Evolutionary conservation across 768 basidiomycete species (phyloP).

Genomic region (Serendipita vermifera): DNA sequence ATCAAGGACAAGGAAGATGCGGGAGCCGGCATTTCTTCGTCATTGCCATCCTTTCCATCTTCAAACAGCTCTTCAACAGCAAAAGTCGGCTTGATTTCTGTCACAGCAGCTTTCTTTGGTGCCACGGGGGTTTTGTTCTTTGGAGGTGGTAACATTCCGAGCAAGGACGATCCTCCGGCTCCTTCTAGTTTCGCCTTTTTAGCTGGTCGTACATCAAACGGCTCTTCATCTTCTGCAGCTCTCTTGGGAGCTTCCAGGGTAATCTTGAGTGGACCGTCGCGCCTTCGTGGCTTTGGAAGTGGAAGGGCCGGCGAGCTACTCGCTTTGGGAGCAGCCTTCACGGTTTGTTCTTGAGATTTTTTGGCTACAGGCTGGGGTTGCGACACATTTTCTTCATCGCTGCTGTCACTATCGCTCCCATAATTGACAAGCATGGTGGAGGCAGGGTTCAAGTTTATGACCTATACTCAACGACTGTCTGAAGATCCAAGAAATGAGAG

Average conservation of each 20-base stretch:
- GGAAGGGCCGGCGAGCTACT: constrained; percentile 10
- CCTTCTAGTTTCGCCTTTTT: constrained; percentile 14
- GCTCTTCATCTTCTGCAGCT: constrained; percentile 11
- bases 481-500: too few species aligned
- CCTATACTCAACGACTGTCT: too few species aligned
- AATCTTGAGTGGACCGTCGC: constrained; percentile 17
- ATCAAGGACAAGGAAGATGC: constrained; percentile 11
- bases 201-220: constrained; percentile 8
- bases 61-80: not conserved
- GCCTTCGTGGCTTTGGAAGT: constrained; percentile 13
- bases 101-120: constrained; percentile 1
- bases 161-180: constrained; percentile 15
- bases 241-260: constrained; percentile 14
- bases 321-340: not conserved
- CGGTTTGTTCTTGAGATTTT: not conserved
- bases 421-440: constrained; percentile 16
- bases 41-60: not conserved
- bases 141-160: constrained; percentile 16
- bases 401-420: constrained; percentile 17
- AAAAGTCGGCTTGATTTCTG: not conserved
- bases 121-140: constrained; percentile 13
- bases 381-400: not conserved
- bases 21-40: not conserved
- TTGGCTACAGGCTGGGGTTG: not conserved
- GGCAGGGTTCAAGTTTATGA: not conserved